Evolutionary conservation across 2,329 filamentous ascomycete genomes (phyloP).

Genomic region (Verticillium albo-atrum): DNA sequence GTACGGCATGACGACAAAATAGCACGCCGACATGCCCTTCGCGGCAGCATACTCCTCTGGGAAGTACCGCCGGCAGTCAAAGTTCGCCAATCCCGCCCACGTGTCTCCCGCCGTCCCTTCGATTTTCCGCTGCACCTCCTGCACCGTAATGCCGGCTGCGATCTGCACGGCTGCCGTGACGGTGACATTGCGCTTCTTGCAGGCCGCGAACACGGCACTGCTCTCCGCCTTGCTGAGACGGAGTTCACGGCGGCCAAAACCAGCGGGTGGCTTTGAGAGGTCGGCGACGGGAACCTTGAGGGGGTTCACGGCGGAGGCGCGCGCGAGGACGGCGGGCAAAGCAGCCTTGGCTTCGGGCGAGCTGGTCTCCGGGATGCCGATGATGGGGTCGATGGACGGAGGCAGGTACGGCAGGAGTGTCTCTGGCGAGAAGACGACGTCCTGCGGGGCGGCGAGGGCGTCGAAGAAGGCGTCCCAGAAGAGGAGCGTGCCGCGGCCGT

Average conservation of each 20-base stretch:
- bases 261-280: neutral
- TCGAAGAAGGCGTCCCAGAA: neutral
- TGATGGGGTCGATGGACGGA: neutral
- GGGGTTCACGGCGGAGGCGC: neutral
- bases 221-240: neutral
- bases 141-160: neutral
- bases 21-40: neutral
- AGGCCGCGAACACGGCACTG: neutral
- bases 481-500: neutral
- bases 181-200: neutral
- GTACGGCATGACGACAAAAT: neutral
- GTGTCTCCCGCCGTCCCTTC: neutral
- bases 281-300: neutral
- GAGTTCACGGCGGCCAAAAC: neutral
- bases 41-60: neutral
- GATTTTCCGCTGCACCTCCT: neutral
- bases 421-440: neutral
- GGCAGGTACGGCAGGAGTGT: neutral
- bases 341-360: neutral
- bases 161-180: neutral
- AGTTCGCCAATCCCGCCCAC: neutral
- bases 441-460: neutral
- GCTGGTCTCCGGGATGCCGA: neutral
- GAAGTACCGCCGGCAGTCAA: neutral
- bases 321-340: neutral